Evolutionary conservation across 345 rosid genomes (phyloP).

Genomic region (Eucalyptus leucophloia): DNA sequence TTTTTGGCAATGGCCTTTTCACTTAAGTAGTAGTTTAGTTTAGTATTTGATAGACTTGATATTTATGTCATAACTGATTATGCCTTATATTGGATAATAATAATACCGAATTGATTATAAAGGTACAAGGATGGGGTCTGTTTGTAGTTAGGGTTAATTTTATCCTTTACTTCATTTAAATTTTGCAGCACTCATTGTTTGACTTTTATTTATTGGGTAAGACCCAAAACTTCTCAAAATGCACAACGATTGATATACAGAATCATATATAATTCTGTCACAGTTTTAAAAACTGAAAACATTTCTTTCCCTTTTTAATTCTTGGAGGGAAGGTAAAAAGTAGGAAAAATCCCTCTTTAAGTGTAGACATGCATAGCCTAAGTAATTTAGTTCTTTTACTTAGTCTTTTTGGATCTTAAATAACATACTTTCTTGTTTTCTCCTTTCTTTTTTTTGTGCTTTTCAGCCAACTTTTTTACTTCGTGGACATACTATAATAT

Average conservation of each 20-base stretch:
- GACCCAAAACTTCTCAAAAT: background rate
- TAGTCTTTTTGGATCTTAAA: background rate
- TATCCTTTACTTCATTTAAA: background rate
- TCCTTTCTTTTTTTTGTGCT: background rate
- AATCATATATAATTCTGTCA: background rate
- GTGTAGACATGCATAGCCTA: background rate
- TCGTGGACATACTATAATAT: background rate
- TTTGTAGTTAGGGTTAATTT: background rate
- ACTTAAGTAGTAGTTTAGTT: background rate
- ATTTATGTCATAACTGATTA: background rate
- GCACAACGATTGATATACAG: background rate
- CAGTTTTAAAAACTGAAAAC: background rate
- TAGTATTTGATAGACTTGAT: background rate
- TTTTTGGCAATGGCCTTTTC: background rate
- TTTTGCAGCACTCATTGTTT: background rate
- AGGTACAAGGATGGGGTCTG: background rate
- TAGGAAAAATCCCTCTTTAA: background rate
- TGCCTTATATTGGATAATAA: background rate
- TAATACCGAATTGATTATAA: background rate
- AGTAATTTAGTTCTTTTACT: background rate
- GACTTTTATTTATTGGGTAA: background rate
- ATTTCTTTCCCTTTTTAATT: background rate
- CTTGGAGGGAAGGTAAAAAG: background rate
- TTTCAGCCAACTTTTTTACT: background rate
- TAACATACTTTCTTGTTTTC: background rate